These are phyloP conservation scores for Lentinus brumalis DNA, from an alignment of 768 basidiomycete genomes.

Conservation along the genomic window DNA sequence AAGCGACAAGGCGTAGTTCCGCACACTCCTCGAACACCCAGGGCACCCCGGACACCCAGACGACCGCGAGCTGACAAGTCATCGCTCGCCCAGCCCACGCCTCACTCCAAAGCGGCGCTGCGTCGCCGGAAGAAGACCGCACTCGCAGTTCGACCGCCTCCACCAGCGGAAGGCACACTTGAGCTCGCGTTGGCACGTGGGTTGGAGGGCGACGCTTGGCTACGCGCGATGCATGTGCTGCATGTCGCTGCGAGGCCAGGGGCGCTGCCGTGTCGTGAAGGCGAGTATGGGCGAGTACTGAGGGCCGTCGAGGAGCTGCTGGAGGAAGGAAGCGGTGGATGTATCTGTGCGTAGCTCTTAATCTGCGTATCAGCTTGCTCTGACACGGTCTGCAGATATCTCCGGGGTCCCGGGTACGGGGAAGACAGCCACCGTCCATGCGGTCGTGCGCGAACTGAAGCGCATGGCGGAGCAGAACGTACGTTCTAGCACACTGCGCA, in stretches of 20 bases:
- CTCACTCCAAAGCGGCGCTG: conserved; percentile 73
- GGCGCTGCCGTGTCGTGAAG: conserved; percentile 83
- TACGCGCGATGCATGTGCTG: conserved; percentile 85
- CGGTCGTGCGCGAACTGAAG: conserved; percentile 86
- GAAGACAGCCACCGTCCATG: conserved; percentile 97
- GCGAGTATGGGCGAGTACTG: conserved; percentile 78
- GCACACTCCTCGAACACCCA: conserved; percentile 18
- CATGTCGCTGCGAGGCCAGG: conserved; percentile 95
- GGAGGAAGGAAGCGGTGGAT: conserved; percentile 93
- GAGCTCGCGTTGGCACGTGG: conserved; percentile 32
- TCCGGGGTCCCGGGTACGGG: conserved; percentile 99
- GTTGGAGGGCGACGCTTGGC: conserved; percentile 62
- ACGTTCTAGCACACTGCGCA: too few species aligned
- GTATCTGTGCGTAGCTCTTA: conserved; percentile 70
- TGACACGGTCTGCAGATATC: conserved; percentile 63
- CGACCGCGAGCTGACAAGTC: conserved; percentile 27
- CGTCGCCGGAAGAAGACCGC: conserved; percentile 45
- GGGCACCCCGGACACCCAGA: conserved; percentile 20
- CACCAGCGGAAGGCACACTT: conserved; percentile 35
- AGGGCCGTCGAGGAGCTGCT: conserved; percentile 80
- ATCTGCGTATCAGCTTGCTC: background rate
- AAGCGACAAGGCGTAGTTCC: conserved; percentile 35
- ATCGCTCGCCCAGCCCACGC: conserved; percentile 63
- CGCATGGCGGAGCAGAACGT: conserved; percentile 84
- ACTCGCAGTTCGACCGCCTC: conserved; percentile 38